Evolutionary conservation across 2,329 filamentous ascomycete species (phyloP).

Genomic region (Hortaea sp.): DNA sequence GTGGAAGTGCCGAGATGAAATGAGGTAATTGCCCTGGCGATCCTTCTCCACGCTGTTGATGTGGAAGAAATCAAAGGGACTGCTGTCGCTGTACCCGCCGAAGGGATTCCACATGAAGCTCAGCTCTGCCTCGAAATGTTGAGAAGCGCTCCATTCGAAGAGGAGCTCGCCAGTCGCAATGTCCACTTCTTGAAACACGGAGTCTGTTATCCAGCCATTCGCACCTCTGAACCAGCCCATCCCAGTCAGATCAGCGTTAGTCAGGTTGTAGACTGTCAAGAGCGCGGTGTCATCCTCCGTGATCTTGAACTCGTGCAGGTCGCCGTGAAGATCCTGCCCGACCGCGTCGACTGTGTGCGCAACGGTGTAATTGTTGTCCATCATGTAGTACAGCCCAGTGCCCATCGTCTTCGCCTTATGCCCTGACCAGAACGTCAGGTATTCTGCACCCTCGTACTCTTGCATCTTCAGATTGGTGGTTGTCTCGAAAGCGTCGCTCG

Average conservation of each 20-base stretch:
- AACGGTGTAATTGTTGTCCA: constrained; percentile 19
- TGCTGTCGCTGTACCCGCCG: constrained; percentile 26
- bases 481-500: constrained; percentile 19
- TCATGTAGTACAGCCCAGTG: constrained; percentile 26
- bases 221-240: constrained; percentile 16
- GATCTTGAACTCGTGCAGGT: constrained; percentile 37
- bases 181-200: constrained; percentile 35
- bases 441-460: constrained; percentile 25
- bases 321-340: constrained; percentile 21
- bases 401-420: constrained; percentile 25
- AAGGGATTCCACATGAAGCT: constrained; percentile 27
- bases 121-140: constrained; percentile 24
- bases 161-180: constrained; percentile 30
- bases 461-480: constrained; percentile 26
- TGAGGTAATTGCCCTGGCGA: constrained; percentile 36
- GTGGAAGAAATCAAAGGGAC: constrained; percentile 37
- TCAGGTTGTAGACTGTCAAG: constrained; percentile 33
- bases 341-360: constrained; percentile 19
- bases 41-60: constrained; percentile 47
- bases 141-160: constrained; percentile 31
- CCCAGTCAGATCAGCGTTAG: constrained; percentile 16
- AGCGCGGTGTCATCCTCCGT: constrained; percentile 33
- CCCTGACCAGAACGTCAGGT: constrained; percentile 32
- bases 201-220: constrained; percentile 34
- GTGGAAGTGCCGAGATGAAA: constrained; percentile 36